Conservation (phyloP, 768 basidiomycete genomes). For the Polyporus arcularius region DNA sequence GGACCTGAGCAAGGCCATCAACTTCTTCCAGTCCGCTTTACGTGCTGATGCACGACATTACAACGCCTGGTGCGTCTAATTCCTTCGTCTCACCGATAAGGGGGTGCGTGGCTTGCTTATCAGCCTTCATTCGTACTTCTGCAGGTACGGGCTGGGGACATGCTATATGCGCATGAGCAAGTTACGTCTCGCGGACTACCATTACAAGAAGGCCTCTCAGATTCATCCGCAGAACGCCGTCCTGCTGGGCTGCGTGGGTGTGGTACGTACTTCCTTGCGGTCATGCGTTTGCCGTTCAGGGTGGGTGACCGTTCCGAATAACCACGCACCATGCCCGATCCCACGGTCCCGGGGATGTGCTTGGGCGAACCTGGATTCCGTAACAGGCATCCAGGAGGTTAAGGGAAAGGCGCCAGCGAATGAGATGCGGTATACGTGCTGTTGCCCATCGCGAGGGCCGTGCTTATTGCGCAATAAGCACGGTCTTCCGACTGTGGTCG, state of each 20-base stretch:
- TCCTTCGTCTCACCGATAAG: slow-evolving; percentile 2
- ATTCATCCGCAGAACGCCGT: slow-evolving; percentile 96
- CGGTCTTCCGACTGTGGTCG: no score
- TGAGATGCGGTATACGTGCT: no score
- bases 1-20: slow-evolving; percentile 88
- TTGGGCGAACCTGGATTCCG: no score
- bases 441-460: no score
- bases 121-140: slow-evolving; percentile 10
- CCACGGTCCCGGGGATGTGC: background rate
- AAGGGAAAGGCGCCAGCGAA: no score
- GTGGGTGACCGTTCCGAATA: background rate
- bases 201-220: slow-evolving; percentile 88
- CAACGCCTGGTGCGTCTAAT: slow-evolving; percentile 86
- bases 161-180: slow-evolving; percentile 96
- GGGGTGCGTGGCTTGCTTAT: slow-evolving; percentile 19
- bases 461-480: no score
- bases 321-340: no score
- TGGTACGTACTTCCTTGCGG: slow-evolving; percentile 58
- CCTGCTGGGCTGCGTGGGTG: slow-evolving; percentile 93
- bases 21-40: slow-evolving; percentile 90
- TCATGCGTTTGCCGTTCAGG: slow-evolving; percentile 1
- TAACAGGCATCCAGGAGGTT: no score
- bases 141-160: slow-evolving; percentile 97
- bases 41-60: slow-evolving; percentile 92
- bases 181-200: slow-evolving; percentile 91